Evolutionary conservation across 257 asterid genomes (phyloP).

Genomic region (Ilex aquifolium): DNA sequence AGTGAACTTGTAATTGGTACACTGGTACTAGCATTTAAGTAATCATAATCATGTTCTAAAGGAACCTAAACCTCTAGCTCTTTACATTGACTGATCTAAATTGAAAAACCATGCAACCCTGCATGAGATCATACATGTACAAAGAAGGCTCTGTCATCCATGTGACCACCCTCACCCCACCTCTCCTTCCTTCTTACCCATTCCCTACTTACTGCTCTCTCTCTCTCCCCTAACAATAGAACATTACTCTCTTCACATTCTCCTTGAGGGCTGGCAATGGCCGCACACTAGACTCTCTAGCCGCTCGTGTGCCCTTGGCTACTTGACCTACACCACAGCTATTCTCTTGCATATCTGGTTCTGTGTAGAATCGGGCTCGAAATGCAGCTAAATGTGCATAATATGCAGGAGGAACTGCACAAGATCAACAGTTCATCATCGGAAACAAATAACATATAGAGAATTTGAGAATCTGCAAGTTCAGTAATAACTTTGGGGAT

Average conservation of each 20-base stretch:
- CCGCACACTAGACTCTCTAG: neutral
- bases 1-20: too few species aligned
- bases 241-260: slow-evolving; percentile 4
- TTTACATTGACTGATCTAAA: too few species aligned
- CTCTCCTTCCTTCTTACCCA: neutral
- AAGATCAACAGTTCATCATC: neutral
- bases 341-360: neutral
- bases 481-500: too few species aligned
- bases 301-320: neutral
- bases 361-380: slow-evolving; percentile 1
- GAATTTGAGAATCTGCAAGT: too few species aligned
- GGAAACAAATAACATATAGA: too few species aligned
- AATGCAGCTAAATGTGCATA: slow-evolving; percentile 1
- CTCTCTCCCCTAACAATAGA: neutral
- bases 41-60: too few species aligned
- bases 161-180: neutral
- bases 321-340: neutral
- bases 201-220: neutral
- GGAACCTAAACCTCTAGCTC: too few species aligned
- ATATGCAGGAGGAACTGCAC: slow-evolving; percentile 4
- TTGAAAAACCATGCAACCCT: neutral
- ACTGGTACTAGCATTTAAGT: too few species aligned
- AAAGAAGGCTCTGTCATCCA: slow-evolving; percentile 1
- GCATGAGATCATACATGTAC: slow-evolving; percentile 6
- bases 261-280: slow-evolving; percentile 5